A percentile compares a stretch with the other conserved stretches of the same genome.
Conservation (phyloP, 2,329 filamentous ascomycete genomes). For the Trichoderma sp. region DNA sequence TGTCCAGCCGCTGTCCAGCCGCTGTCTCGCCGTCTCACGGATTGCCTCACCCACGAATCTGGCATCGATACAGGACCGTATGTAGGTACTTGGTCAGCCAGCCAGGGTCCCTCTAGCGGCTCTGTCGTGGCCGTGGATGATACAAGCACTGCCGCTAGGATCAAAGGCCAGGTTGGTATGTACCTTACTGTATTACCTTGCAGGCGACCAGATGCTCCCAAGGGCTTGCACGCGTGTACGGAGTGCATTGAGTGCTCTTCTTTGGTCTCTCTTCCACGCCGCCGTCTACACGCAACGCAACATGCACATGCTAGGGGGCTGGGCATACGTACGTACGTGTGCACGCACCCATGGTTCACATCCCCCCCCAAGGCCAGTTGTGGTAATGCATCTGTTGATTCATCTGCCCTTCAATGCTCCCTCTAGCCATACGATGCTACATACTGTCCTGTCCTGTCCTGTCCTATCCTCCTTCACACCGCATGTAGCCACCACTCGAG, state of each 20-base stretch:
- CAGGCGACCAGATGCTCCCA: not conserved
- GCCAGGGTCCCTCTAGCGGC: not conserved
- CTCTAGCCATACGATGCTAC: not conserved
- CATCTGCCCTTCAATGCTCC: not conserved
- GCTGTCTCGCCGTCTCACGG: not conserved
- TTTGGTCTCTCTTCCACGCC: not conserved
- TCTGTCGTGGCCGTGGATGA: not conserved
- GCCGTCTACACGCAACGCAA: not conserved
- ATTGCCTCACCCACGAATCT: not conserved
- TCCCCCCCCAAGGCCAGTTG: not conserved
- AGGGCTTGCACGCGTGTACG: not conserved
- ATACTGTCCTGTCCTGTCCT: too few species aligned
- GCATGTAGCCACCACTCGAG: slow-evolving; percentile 2
- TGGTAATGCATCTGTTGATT: not conserved
- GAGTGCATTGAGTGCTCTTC: too few species aligned
- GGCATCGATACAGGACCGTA: too few species aligned
- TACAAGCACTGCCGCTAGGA: not conserved
- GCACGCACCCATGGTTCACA: slow-evolving; percentile 14
- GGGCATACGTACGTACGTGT: not conserved
- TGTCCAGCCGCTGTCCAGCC: not conserved
- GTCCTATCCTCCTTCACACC: slow-evolving; percentile 6
- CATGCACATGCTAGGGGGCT: not conserved
- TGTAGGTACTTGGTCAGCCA: not conserved
- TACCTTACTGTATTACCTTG: not conserved
- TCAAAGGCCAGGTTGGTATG: not conserved